Base-by-base conservation (phyloP, 805 yeast species). In the Wickerhamiella azyma region DNA sequence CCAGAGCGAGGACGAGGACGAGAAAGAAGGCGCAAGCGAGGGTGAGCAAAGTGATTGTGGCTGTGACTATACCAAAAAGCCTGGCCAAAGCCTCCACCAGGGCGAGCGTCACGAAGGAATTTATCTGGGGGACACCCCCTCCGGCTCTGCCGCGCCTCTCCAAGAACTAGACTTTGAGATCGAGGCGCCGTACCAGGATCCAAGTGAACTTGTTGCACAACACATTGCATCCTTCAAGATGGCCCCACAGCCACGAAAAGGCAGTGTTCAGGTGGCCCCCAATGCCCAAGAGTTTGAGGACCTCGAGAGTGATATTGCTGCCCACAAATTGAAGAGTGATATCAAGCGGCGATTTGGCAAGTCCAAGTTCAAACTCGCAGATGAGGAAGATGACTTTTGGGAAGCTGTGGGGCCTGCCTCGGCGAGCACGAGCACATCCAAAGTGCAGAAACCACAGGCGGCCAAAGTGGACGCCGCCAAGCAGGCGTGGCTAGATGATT, bases 381-480 rank as follows among this genome's bases (percentile, higher is more conserved):
- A 50, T 9, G 58, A 55, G 21, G 52, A 50, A 11, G 57, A 53
- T 18, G 50, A 48, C 10, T 55, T 55, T 33, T 54, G 55, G 59
- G 56, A 52, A 16, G 14, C 39, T 3, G 36, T 37, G 1, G 37
- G 30, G 9, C 39, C 45, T 6, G 40, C 32, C 17, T 24, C 21
- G 14, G 21, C 26, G 14, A 37, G 38, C 10, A 42, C 26, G 14
- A 37, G 38, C 10, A 42, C n/a, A n/a, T 30, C 9, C 28, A 2
- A 5, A 18, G n/a, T 1, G 10, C 26, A 1, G 30, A 10, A n/a
- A 33, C 21, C 26, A 5, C 16, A 17, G 21, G 32, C 37, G 7
- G 28, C 32, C 9, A 30, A 43, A 9, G 36, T 48, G 16, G 49
- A 48, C 43, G 26, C 35, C 24, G 36, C 26, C 7, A 42, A 53